These are phyloP conservation scores for Alternaria triticimaculans DNA, from an alignment of 2,329 filamentous ascomycete species.

Conservation along the genomic window DNA sequence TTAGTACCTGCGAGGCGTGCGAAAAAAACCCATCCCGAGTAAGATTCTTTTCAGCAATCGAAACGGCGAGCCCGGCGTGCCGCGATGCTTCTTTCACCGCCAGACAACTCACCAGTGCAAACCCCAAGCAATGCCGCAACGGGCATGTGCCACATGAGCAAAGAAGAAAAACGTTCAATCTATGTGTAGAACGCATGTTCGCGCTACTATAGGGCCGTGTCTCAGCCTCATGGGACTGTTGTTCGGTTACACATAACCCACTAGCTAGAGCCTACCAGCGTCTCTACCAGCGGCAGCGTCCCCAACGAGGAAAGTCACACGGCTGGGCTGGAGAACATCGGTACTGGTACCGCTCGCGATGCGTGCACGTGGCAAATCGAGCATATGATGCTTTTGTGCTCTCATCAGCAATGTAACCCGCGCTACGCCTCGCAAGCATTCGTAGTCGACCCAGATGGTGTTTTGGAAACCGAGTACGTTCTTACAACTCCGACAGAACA, in stretches of 20 bases:
- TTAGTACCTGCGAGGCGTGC: background rate
- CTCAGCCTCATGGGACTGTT: background rate
- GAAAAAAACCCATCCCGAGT: background rate
- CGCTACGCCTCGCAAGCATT: background rate
- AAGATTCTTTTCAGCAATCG: background rate
- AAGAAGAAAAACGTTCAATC: background rate
- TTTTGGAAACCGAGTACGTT: background rate
- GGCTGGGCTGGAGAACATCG: background rate
- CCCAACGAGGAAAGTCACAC: background rate
- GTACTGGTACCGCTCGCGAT: background rate
- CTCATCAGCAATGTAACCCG: background rate
- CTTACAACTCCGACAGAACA: background rate
- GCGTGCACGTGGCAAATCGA: background rate
- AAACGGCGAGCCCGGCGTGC: background rate
- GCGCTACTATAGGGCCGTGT: conserved; percentile 1
- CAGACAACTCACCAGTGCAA: background rate
- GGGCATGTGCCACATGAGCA: conserved; percentile 1
- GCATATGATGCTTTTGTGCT: background rate
- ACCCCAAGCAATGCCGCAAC: background rate
- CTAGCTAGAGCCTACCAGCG: background rate
- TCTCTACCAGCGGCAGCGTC: background rate
- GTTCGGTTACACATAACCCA: background rate
- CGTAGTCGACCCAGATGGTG: background rate
- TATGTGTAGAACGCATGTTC: conserved; percentile 1
- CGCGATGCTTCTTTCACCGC: background rate